Conservation (phyloP, 768 basidiomycete genomes). For the Amanita pseudoporphyria region DNA sequence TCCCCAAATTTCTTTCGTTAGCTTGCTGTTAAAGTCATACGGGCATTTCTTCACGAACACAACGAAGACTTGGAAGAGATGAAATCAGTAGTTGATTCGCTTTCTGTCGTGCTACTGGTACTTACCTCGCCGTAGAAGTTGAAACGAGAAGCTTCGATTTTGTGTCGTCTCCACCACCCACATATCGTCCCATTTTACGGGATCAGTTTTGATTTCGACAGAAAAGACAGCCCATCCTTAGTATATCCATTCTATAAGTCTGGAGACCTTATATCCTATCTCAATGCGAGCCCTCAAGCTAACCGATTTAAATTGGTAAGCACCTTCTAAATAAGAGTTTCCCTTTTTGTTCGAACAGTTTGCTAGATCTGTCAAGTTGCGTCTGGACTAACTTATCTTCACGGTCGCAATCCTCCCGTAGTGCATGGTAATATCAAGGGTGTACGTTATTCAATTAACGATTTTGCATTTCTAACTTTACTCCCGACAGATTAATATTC, state of each 20-base stretch:
- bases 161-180: constrained; percentile 9
- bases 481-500: constrained; percentile 24
- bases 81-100: not conserved
- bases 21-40: constrained; percentile 7
- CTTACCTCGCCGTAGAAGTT: constrained; percentile 6
- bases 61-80: not conserved
- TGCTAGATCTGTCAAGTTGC: constrained; percentile 10
- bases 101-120: not conserved
- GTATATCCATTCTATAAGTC: constrained; percentile 12
- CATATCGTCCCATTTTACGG: constrained; percentile 13
- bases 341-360: not conserved
- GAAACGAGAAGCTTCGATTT: constrained; percentile 10
- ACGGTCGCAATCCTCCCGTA: constrained; percentile 12
- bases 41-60: not conserved
- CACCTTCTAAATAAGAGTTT: not conserved
- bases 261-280: constrained; percentile 10
- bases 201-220: constrained; percentile 10
- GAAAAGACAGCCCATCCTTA: constrained; percentile 9
- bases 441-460: constrained; percentile 12
- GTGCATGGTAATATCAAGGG: constrained; percentile 31
- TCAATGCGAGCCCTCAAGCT: constrained; percentile 6
- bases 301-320: constrained; percentile 8
- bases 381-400: constrained; percentile 12
- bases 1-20: not conserved
- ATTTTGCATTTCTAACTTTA: not conserved